Evolutionary conservation across 768 basidiomycete species (phyloP).

Genomic region (Pholiota molesta): DNA sequence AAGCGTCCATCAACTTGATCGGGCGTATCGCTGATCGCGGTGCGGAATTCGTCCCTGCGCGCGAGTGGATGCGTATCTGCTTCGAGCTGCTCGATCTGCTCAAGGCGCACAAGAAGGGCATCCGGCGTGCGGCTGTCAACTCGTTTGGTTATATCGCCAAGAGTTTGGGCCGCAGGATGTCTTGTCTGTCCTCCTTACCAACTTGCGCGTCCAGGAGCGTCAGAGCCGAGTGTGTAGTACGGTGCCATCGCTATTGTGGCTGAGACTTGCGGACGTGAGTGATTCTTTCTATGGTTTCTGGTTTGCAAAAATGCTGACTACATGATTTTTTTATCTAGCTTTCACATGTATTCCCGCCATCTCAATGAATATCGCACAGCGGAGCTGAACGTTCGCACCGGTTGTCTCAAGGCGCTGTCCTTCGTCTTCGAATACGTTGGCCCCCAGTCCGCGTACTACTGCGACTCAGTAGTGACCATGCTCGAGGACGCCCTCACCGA

Average conservation of each 20-base stretch:
- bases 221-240: slow-evolving; percentile 99
- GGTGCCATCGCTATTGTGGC: slow-evolving; percentile 95
- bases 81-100: slow-evolving; percentile 96
- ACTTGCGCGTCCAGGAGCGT: slow-evolving; percentile 97
- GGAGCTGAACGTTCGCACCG: slow-evolving; percentile 97
- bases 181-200: slow-evolving; percentile 91
- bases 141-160: slow-evolving; percentile 99
- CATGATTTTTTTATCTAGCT: slow-evolving; percentile 40
- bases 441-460: slow-evolving; percentile 94
- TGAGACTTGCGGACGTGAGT: slow-evolving; percentile 84
- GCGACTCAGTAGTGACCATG: slow-evolving; percentile 96
- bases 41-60: slow-evolving; percentile 96
- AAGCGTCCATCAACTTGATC: slow-evolving; percentile 99
- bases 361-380: slow-evolving; percentile 98
- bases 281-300: slow-evolving; percentile 7
- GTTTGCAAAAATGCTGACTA: slow-evolving; percentile 9
- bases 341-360: slow-evolving; percentile 99
- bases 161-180: slow-evolving; percentile 99
- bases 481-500: slow-evolving; percentile 98
- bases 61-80: slow-evolving; percentile 99
- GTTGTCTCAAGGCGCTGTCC: slow-evolving; percentile 96
- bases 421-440: slow-evolving; percentile 99
- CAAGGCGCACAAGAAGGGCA: slow-evolving; percentile 99
- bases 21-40: slow-evolving; percentile 99
- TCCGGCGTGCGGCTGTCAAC: slow-evolving; percentile 98